Conservation (phyloP, 2,329 filamentous ascomycete genomes). For the Penicillium vulpinum region DNA sequence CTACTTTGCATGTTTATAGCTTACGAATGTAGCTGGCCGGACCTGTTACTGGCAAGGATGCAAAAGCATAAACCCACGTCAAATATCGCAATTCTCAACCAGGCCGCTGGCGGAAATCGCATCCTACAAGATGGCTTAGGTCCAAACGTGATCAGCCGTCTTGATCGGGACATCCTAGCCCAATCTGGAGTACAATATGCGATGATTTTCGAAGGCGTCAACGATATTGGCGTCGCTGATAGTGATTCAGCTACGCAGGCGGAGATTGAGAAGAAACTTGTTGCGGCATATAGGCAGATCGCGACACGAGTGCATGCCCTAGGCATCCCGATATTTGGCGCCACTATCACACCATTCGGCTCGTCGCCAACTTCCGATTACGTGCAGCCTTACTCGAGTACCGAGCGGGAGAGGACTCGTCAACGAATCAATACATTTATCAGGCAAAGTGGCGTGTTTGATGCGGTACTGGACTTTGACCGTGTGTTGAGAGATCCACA, state of each 20-base stretch:
- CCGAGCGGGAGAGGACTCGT: conserved; percentile 57
- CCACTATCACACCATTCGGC: conserved; percentile 66
- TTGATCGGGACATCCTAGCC: conserved; percentile 64
- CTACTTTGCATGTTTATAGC: background rate
- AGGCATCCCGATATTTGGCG: conserved; percentile 60
- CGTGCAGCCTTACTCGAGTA: conserved; percentile 55
- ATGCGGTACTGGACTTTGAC: conserved; percentile 65
- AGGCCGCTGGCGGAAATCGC: conserved; percentile 69
- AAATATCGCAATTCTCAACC: conserved; percentile 60
- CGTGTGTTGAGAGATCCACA: conserved; percentile 54
- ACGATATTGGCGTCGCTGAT: conserved; percentile 62
- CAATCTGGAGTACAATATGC: conserved; percentile 60
- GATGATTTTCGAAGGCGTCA: conserved; percentile 68
- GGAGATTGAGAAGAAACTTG: conserved; percentile 52
- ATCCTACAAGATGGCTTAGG: conserved; percentile 63
- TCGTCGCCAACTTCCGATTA: conserved; percentile 34
- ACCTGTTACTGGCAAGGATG: conserved; percentile 56
- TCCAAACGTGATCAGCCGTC: conserved; percentile 59
- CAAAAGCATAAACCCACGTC: conserved; percentile 48
- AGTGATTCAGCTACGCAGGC: conserved; percentile 48
- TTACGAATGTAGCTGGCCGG: conserved; percentile 52
- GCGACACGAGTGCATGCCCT: conserved; percentile 54
- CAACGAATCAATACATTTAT: conserved; percentile 64
- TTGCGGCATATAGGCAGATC: conserved; percentile 61
- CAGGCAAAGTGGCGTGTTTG: conserved; percentile 56